Conservation (phyloP, 805 yeast genomes). For the Zygoascus ofunaensis region DNA sequence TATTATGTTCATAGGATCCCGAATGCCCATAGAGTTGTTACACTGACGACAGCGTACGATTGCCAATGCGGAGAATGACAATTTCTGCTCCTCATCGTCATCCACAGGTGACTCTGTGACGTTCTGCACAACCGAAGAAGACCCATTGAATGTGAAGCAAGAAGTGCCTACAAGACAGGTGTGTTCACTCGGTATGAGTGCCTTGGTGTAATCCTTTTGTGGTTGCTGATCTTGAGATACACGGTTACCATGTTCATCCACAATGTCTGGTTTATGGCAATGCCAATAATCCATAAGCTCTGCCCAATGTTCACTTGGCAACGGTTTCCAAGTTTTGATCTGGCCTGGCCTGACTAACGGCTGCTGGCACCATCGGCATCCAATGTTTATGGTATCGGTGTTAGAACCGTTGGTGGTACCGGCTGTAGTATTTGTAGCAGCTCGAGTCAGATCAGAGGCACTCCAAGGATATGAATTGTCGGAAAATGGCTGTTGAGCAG, state of each 20-base stretch:
- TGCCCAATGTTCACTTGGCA: slow-evolving; percentile 91
- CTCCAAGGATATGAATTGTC: slow-evolving; percentile 14
- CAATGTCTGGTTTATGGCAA: slow-evolving; percentile 52
- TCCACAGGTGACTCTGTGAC: not conserved
- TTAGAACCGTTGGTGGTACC: too few species aligned
- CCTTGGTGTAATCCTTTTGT: slow-evolving; percentile 21
- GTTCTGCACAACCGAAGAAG: slow-evolving; percentile 22
- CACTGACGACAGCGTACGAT: not conserved
- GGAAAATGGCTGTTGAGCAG: slow-evolving; percentile 2
- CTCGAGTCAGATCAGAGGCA: slow-evolving; percentile 5
- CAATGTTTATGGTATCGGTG: not conserved
- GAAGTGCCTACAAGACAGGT: slow-evolving; percentile 46
- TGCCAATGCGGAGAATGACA: not conserved
- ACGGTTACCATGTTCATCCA: slow-evolving; percentile 9
- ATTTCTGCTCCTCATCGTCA: slow-evolving; percentile 1
- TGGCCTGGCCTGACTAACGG: slow-evolving; percentile 3
- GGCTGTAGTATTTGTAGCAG: not conserved
- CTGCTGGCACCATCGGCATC: slow-evolving; percentile 5
- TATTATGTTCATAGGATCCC: not conserved
- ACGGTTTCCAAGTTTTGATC: slow-evolving; percentile 33
- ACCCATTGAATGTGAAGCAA: slow-evolving; percentile 38
- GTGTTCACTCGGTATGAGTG: slow-evolving; percentile 33
- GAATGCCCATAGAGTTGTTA: not conserved
- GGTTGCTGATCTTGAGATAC: not conserved
- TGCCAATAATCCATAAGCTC: slow-evolving; percentile 98